Evolutionary conservation across 352 stramenopile genomes (phyloP).

Genomic region (Phytopythium cucurbitacearum): DNA sequence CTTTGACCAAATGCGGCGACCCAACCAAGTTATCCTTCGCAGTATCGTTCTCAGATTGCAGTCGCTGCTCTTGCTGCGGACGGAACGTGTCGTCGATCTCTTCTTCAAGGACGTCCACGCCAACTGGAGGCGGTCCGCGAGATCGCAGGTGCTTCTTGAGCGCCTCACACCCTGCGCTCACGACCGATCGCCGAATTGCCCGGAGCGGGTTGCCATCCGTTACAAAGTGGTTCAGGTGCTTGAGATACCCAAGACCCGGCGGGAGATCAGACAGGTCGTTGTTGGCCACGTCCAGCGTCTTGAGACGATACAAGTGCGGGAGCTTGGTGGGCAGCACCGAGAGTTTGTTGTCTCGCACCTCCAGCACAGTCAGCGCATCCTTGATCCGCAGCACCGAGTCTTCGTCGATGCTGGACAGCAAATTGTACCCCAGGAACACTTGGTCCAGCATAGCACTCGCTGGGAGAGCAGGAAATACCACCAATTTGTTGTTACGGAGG

Average conservation of each 20-base stretch:
- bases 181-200: constrained; percentile 56
- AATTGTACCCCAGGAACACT: constrained; percentile 78
- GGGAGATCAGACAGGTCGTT: constrained; percentile 78
- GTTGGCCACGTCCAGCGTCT: constrained; percentile 79
- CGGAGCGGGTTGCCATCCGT: constrained; percentile 75
- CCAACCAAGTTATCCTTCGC: constrained; percentile 3
- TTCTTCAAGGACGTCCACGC: constrained; percentile 62
- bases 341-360: constrained; percentile 83
- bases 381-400: constrained; percentile 52
- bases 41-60: neutral
- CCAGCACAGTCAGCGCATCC: constrained; percentile 67
- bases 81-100: constrained; percentile 59
- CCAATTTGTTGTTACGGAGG: constrained; percentile 66
- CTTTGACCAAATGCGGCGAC: constrained; percentile 4
- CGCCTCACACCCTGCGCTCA: constrained; percentile 62
- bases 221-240: constrained; percentile 71
- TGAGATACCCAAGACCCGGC: constrained; percentile 71
- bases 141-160: constrained; percentile 85
- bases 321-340: constrained; percentile 41
- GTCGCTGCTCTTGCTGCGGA: constrained; percentile 1
- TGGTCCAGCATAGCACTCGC: constrained; percentile 58
- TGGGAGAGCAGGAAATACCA: constrained; percentile 56
- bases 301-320: constrained; percentile 55
- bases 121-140: constrained; percentile 44
- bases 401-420: constrained; percentile 51